Evolutionary conservation across 2,329 filamentous ascomycete genomes (phyloP), one percentile per base, ranked within the genome.

Genomic region (Nemania bipapillata): DNA sequence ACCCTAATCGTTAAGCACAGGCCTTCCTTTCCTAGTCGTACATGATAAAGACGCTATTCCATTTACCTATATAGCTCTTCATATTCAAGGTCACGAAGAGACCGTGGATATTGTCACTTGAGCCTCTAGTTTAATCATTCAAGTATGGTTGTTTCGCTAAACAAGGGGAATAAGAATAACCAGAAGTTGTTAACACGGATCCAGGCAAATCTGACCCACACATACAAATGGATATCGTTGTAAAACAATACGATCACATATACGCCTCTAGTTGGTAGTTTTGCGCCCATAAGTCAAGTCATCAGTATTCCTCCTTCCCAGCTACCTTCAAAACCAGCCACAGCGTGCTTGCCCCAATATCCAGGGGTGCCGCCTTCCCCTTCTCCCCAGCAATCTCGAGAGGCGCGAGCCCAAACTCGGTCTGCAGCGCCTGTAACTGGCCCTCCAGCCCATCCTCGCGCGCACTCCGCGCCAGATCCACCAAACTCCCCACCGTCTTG

Each of bases 271-370:
- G 24, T 57, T 57, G 9, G 35, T 45, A n/a, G 15, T 17, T 4
- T 22, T 57, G 17, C 12, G 8, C 20, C 15, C n/a, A 15, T 17
- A 28, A 22, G 17, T 9, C 24, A 28, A 22, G 17, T 9, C 5
- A 58, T 32, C 26, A 2, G 8, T 50, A 52, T 52, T 37, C 57
- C 12, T 1, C 12, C 26, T 40, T 32, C 2, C 24, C 8, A 1
- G 26, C 40, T 40, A 67, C 66, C n/a, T 53, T 65, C 17, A 71
- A 22, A 17, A 71, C 66, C 24, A 71, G n/a, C 69, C 69, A 71
- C 42, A 71, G 22, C 49, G 69, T 70, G 37, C 20, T 37, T 1
- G 60, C 42, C n/a, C 61, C 63, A 20, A 71, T 53, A 54, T 70
- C 63, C 15, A 71, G 57, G 2, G 56, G 35, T 9, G n/a, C n/a